Percentiles rank a stretch among this genome's conserved stretches.
phyloP scores from a whole-genome alignment of 495 filamentous ascomycete genomes.

The Hypoxylon crocopeplum region DNA sequence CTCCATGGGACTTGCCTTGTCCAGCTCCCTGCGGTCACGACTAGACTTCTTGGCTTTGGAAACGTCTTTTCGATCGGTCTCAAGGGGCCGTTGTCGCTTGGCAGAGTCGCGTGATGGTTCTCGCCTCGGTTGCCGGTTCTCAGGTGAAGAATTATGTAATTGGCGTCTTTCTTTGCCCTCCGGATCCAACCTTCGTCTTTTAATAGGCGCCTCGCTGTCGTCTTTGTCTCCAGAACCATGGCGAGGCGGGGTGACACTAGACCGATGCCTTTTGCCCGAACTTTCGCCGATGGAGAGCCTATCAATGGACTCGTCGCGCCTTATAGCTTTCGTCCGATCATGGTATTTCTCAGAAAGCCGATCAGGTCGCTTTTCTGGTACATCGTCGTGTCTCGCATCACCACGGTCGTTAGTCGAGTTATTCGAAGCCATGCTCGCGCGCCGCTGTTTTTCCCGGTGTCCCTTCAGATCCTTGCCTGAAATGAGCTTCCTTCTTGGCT shows the following conservation, averaged over 20 bases:
- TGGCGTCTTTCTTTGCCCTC: constrained; percentile 52
- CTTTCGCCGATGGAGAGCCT: constrained; percentile 55
- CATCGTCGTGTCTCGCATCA: constrained; percentile 49
- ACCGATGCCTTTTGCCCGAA: constrained; percentile 68
- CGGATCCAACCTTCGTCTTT: constrained; percentile 56
- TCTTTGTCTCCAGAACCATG: constrained; percentile 60
- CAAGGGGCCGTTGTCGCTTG: constrained; percentile 31
- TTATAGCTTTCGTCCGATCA: constrained; percentile 58
- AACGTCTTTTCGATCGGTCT: constrained; percentile 45
- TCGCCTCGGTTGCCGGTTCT: constrained; percentile 49
- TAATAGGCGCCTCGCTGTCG: constrained; percentile 59
- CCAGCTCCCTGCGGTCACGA: constrained; percentile 47
- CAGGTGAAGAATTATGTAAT: constrained; percentile 47
- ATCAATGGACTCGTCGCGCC: constrained; percentile 63
- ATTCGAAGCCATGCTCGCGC: constrained; percentile 56
- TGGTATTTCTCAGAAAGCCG: constrained; percentile 52
- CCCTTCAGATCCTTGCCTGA: constrained; percentile 65
- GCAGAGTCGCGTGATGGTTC: constrained; percentile 43
- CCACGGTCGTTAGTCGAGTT: constrained; percentile 53
- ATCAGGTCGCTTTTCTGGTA: constrained; percentile 44
- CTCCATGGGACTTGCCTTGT: constrained; percentile 47
- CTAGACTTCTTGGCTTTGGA: constrained; percentile 46
- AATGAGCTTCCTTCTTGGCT: constrained; percentile 65
- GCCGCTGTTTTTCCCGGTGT: constrained; percentile 60
- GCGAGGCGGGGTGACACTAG: constrained; percentile 71